phyloP scores from a whole-genome alignment of 768 basidiomycete genomes.

The Lactarius trivialis region DNA sequence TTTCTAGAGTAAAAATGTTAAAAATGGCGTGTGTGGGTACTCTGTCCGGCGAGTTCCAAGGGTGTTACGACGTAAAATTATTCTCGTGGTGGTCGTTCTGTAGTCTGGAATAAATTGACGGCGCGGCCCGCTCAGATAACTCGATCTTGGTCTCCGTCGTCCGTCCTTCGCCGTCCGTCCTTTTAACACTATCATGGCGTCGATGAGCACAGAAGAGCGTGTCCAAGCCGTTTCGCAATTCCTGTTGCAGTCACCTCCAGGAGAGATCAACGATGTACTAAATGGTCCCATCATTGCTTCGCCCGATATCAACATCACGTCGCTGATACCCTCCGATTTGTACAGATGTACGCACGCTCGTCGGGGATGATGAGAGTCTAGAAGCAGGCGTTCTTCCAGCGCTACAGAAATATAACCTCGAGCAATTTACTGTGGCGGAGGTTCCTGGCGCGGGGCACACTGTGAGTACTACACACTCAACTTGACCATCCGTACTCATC shows the following conservation, averaged over 20 bases:
- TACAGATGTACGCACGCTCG: slow-evolving; percentile 83
- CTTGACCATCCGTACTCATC: not conserved
- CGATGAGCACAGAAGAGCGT: slow-evolving; percentile 58
- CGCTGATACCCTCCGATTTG: slow-evolving; percentile 16
- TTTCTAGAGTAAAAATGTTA: no score
- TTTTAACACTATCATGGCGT: not conserved
- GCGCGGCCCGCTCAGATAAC: not conserved
- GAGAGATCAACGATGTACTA: slow-evolving; percentile 94
- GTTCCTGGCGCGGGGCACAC: slow-evolving; percentile 73
- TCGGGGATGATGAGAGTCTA: slow-evolving; percentile 79
- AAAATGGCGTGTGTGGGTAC: no score
- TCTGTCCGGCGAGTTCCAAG: no score
- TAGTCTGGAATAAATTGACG: no score
- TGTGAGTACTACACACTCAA: slow-evolving; percentile 38
- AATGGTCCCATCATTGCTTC: slow-evolving; percentile 48
- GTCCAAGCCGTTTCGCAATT: slow-evolving; percentile 71
- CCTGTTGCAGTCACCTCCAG: slow-evolving; percentile 86
- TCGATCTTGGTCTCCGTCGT: not conserved
- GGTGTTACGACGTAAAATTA: no score
- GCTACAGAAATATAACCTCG: slow-evolving; percentile 76
- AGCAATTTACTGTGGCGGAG: slow-evolving; percentile 82
- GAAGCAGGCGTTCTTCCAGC: slow-evolving; percentile 73
- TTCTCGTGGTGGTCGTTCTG: no score
- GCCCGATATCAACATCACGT: not conserved
- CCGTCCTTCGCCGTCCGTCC: not conserved